These are phyloP conservation scores for Quercus dentata DNA, from an alignment of 306 rosid species.

Conservation along the genomic window DNA sequence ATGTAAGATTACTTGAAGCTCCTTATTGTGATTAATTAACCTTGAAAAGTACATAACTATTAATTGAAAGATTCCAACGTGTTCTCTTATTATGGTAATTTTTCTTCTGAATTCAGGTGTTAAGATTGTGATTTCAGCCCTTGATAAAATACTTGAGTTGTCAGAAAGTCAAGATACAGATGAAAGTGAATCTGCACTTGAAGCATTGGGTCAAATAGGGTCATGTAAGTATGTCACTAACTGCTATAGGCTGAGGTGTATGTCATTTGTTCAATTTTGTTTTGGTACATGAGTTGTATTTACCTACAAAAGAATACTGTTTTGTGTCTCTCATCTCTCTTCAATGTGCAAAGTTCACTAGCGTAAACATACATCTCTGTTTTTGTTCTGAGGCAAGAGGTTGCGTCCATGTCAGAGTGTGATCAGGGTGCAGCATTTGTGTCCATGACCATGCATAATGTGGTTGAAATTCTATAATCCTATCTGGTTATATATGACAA, in stretches of 20 bases:
- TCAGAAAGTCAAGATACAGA: conserved; percentile 57
- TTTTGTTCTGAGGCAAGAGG: neutral
- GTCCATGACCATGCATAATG: neutral
- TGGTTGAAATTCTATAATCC: neutral
- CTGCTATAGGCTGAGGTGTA: neutral
- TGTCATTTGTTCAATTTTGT: neutral
- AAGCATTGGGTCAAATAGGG: conserved; percentile 91
- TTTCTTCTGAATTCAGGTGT: conserved; percentile 50
- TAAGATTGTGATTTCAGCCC: conserved; percentile 53
- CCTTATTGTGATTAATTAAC: neutral
- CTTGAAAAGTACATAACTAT: neutral
- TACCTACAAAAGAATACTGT: neutral
- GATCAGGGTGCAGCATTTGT: neutral
- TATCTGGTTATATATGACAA: neutral
- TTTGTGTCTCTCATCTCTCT: neutral
- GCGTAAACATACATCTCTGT: neutral
- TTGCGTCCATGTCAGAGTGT: neutral
- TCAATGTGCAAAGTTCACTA: neutral
- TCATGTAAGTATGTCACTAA: conserved; percentile 60
- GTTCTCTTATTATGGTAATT: conserved; percentile 5
- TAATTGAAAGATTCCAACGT: neutral
- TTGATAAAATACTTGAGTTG: conserved; percentile 58
- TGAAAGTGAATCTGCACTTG: conserved; percentile 82
- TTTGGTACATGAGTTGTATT: neutral
- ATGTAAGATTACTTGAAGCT: neutral